Base-by-base conservation (phyloP, 495 filamentous ascomycete species). In the Penicillium tannophilum region DNA sequence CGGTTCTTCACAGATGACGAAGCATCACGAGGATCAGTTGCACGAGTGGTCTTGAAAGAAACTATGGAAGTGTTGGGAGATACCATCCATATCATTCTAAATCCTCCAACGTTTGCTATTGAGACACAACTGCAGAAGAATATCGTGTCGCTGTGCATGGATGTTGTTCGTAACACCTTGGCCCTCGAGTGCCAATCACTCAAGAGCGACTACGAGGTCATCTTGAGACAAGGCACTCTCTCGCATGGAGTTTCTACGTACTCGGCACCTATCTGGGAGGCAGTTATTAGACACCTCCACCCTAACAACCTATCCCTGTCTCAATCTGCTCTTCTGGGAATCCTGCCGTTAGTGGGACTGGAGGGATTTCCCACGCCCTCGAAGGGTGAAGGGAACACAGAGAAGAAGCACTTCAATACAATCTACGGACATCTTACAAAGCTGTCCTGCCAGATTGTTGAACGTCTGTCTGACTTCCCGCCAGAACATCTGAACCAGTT, bases 131-230 rank as follows among this genome's bases (percentile, higher is more conserved):
- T 63, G 6, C 75, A 79, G 54, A 58, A 67, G 19, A 73, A 67
- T n/a, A 73, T 79, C 19, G 56, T 61, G 0, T 66, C 65, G 2
- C 53, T 75, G 6, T 80, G 81, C 31, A 79, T 90, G 66, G 79
- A 85, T 43, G 86, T 93, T 46, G 82, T 94, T 20, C 82, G 83
- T 55, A 82, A 84, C 45, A 87, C 89, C 6, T 76, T 97, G 23
- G 81, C 82, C 2, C 76, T 96, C 16, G 92, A 96, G 70, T 87
- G 88, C 46, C 86, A 86, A 56, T 88, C 86, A 6, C 80, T 93
- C 1, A 83, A 81, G 44, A 85, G 84, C 57, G 90, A 93, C 63
- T 89, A 85, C 67, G 82, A 86, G 49, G 81, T 86, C 14, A 79
- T 95, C 52, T 75, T 84, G 6, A 77, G 76, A 6, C 76, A 80